phyloP scores from a whole-genome alignment of 1,284 basidiomycete genomes.

The Neotropicomus parvogracilis region DNA sequence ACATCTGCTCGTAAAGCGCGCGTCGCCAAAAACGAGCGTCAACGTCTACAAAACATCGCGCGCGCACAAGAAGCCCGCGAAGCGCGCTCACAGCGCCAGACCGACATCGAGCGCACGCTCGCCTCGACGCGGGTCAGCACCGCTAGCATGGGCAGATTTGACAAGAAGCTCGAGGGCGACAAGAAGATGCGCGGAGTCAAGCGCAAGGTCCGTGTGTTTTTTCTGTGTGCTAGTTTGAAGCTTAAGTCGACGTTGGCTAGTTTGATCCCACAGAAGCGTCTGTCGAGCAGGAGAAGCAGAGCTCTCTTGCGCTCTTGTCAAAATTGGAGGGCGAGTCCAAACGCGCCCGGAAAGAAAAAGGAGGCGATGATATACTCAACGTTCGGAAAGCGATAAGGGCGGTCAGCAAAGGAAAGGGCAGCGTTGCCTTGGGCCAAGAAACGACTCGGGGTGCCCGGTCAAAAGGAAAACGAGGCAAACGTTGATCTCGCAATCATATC shows the following conservation, averaged over 20 bases:
- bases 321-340: slow-evolving; percentile 72
- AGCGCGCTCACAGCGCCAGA: slow-evolving; percentile 56
- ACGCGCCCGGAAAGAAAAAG: slow-evolving; percentile 53
- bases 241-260: slow-evolving; percentile 35
- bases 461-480: slow-evolving; percentile 27
- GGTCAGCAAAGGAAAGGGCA: slow-evolving; percentile 66
- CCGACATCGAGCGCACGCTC: slow-evolving; percentile 74
- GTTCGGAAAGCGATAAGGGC: slow-evolving; percentile 84
- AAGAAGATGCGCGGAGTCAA: slow-evolving; percentile 86
- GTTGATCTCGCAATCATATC: not conserved
- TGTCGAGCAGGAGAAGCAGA: slow-evolving; percentile 63
- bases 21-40: slow-evolving; percentile 82
- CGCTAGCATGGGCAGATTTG: slow-evolving; percentile 91
- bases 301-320: slow-evolving; percentile 72
- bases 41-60: slow-evolving; percentile 77
- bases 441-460: slow-evolving; percentile 11
- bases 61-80: slow-evolving; percentile 42
- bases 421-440: slow-evolving; percentile 50
- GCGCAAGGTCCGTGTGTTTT: slow-evolving; percentile 74
- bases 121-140: slow-evolving; percentile 82
- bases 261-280: slow-evolving; percentile 79
- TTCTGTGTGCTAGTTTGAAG: not conserved
- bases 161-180: slow-evolving; percentile 87
- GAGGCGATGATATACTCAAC: slow-evolving; percentile 61
- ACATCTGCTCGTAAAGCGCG: slow-evolving; percentile 77